Evolutionary conservation across 352 stramenopile genomes (phyloP), one percentile per base, ranked within the genome.

Genomic region (Blastocystis sp.): DNA sequence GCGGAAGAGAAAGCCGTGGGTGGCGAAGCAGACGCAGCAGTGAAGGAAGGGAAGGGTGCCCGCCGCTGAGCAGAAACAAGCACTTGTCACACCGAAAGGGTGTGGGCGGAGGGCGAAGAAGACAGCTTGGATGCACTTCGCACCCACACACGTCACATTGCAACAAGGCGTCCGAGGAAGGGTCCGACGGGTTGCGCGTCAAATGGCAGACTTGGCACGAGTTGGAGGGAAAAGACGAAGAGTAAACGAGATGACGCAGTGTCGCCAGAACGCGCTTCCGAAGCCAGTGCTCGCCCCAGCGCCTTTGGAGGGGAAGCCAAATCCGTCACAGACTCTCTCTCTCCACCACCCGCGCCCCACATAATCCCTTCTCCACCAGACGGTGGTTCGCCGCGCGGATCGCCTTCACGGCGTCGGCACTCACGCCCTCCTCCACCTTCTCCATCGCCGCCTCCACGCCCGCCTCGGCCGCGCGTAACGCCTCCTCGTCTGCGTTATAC

Each of bases 61-160:
- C 61, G 11, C 40, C 61, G 28, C 40, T 34, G 3, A n/a, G 61
- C 11, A 66, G 40, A 66, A 66, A 66, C 61, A 14, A 66, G 40
- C 61, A 66, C 4, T n/a, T 40, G 40, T 66, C 61, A 66, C 61
- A 66, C 4, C 28, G n/a, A 66, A 66, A 66, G 4, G 61, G 61
- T 40, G 61, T 17, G 4, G 28, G 4, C n/a, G 61, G 28, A 0
- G 28, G 28, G 1, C 14, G 61, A 66, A 40, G 4, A 66, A 66
- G 7, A 66, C 61, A 66, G 7, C 40, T 66, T 14, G 10, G 4
- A 66, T 66, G 61, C 5, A 66, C 61, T 0, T 66, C n/a, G 4
- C 28, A 40, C 28, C n/a, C 28, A 14, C 61, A 66, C 7, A 40
- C 28, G n/a, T 66, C 40, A 14, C 61, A 66, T 5, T 34, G 61